Evolutionary conservation across 2,329 filamentous ascomycete genomes (phyloP).

Genomic region (Hypoxylon sp.): DNA sequence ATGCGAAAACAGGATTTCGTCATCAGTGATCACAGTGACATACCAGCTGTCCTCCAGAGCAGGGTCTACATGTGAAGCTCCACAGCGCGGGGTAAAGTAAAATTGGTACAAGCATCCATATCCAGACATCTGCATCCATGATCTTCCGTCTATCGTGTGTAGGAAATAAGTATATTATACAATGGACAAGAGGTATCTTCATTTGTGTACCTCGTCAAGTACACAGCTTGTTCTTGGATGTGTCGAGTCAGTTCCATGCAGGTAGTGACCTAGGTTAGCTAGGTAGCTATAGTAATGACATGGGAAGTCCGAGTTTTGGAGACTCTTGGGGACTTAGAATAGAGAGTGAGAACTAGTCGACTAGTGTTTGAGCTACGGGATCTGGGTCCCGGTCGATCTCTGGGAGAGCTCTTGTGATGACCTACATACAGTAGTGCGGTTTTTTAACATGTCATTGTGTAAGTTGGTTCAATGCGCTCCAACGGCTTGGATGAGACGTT

Average conservation of each 20-base stretch:
- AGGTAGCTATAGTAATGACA: conserved; percentile 4
- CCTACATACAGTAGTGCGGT: conserved; percentile 14
- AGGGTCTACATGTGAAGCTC: conserved; percentile 26
- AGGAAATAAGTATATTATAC: conserved; percentile 6
- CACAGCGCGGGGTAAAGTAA: conserved; percentile 37
- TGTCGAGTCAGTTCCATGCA: conserved; percentile 37
- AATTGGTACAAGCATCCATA: conserved; percentile 5
- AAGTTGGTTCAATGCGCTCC: not conserved
- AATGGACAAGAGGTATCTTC: conserved; percentile 8
- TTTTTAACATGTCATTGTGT: not conserved
- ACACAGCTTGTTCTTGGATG: conserved; percentile 1
- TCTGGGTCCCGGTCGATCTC: conserved; percentile 28
- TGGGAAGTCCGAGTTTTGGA: not conserved
- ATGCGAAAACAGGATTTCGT: conserved; percentile 43
- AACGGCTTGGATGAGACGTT: conserved; percentile 7
- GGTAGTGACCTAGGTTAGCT: conserved; percentile 4
- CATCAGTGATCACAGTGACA: conserved; percentile 37
- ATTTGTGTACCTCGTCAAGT: conserved; percentile 2
- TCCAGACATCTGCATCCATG: not conserved
- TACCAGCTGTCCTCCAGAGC: conserved; percentile 6
- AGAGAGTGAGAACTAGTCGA: conserved; percentile 1
- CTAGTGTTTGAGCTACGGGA: conserved; percentile 19
- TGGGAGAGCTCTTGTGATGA: conserved; percentile 14
- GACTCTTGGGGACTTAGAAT: not conserved
- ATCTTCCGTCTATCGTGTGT: conserved; percentile 1